Base-by-base conservation (phyloP, 495 filamentous ascomycete genomes). In the Chaetomidium leptoderma region DNA sequence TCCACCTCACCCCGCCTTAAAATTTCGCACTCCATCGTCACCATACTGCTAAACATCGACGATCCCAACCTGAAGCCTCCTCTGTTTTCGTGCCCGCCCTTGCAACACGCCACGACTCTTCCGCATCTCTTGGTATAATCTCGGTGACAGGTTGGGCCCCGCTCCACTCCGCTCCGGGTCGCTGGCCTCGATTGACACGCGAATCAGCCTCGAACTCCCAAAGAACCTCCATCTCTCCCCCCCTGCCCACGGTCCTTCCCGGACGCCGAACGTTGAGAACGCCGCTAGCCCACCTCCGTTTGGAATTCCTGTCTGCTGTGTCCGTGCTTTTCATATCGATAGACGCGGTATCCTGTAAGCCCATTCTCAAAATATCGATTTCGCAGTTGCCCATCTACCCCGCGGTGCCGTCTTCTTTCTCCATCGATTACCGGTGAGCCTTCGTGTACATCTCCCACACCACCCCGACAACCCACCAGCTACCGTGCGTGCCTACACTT, bases 151-250 rank as follows among this genome's bases (percentile, higher is more conserved):
- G 39, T 45, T 35, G 17, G 52, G 19, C 52, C 39, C 52, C 52
- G 45, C 52, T 29, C 16, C 39, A 16, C 52, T 55, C 52, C 39
- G 52, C 52, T 45, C 39, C 27, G 27, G 40, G 39, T 43, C 17
- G 40, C 39, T 45, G 17, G 30, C 33, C 47, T 13, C 36, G 16
- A 42, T 45, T 55, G 27, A 43, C 52, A 13, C 52, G 40, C 30
- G 19, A 32, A 55, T 45, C 39, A 44, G 35, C 30, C 30, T 52
- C 39, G 17, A 17, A 10, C 26, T 43, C 32, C 42, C 49, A 37
- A 61, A 57, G n/a, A 59, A 58, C 45, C 52, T 55, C 39, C 55
- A 63, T 57, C 57, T 42, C 45, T 30, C 37, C 56, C 53, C 51
- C 14, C 55, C n/a, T n/a, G n/a, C n/a, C n/a, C 49, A 54, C 27